Conservation (phyloP, 352 stramenopile genomes). For the Pythium monospermum region DNA sequence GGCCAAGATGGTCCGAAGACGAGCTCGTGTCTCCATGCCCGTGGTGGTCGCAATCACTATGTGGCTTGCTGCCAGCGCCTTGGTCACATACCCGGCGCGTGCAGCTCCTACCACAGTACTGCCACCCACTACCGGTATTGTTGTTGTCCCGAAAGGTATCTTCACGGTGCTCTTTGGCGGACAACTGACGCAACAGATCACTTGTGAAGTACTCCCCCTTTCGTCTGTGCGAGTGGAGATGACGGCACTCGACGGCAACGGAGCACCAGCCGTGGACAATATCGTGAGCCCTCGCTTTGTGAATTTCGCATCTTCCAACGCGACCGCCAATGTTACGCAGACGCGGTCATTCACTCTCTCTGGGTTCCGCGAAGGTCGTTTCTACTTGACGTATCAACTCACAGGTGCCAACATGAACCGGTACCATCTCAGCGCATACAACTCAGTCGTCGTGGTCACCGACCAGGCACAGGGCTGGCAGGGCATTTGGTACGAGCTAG, state of each 20-base stretch:
- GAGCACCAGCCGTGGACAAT: not conserved
- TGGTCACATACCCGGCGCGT: too few relatives aligned
- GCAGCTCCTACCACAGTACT: not conserved
- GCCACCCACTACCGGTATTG: not conserved
- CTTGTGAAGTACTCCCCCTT: slow-evolving; percentile 34
- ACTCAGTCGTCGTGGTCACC: slow-evolving; percentile 51
- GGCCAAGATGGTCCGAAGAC: too few relatives aligned
- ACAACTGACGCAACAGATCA: slow-evolving; percentile 35
- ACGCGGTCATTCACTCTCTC: slow-evolving; percentile 40
- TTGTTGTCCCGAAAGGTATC: slow-evolving; percentile 51
- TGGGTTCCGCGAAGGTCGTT: slow-evolving; percentile 33
- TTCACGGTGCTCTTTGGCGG: slow-evolving; percentile 38
- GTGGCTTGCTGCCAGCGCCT: too few relatives aligned
- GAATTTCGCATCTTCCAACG: slow-evolving; percentile 27
- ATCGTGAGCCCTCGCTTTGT: slow-evolving; percentile 36
- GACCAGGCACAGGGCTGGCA: slow-evolving; percentile 48
- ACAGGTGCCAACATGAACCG: slow-evolving; percentile 23
- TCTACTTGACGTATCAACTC: slow-evolving; percentile 56
- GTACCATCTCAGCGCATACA: slow-evolving; percentile 44
- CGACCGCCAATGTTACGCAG: slow-evolving; percentile 18
- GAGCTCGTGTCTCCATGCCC: too few relatives aligned
- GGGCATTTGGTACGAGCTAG: slow-evolving; percentile 62
- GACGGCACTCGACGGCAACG: slow-evolving; percentile 34
- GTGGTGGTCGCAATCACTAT: too few relatives aligned
- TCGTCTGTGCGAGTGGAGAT: slow-evolving; percentile 45